Base-by-base conservation (phyloP, 495 filamentous ascomycete genomes). In the Penicillium psychrofluorescens region DNA sequence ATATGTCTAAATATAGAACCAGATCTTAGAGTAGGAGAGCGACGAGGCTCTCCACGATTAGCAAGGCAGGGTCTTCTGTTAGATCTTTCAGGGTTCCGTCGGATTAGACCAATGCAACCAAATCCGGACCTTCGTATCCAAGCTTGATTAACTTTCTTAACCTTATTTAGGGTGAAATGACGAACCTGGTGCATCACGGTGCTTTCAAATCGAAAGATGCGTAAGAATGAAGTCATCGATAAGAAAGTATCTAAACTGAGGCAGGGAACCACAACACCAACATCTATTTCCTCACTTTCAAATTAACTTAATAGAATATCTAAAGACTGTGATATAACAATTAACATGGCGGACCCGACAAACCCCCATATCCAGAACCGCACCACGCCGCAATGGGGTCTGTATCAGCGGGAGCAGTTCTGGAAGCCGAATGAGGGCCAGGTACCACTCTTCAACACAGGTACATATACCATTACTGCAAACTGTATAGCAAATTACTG, bases 361-460 rank as follows among this genome's bases (percentile, higher is more conserved):
- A 78, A 76, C 48, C 72, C 75, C 8, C 80, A 80, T 55, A 75
- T 79, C 46, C 46, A 68, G 32, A 62, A 70, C 22, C 62, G 80
- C 29, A 72, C 59, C 38, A 83, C 79, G 1, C 78, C 79, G 14
- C 76, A 81, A 67, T 83, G 72, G 68, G 73, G 54, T 6, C 63
- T 79, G 6, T 84, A 84, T 46, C 80, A 84, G 42, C 66, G 79
- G 3, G 77, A 83, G 51, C 71, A 78, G 37, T 81, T 83, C 49
- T 75, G 71, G 76, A 76, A 70, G 14, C 54, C 64, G 27, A 83
- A 83, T 39, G 67, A 76, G 11, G 76, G 71, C 38, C 62, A 78
- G 45, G 62, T 71, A 0, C 65, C 74, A 0, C 71, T 66, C 0
- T 84, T 85, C 53, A 81, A 77, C 49, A 84, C 77, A 37, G 54